These are phyloP conservation scores for Huntiella moniliformis DNA, from an alignment of 2,329 filamentous ascomycete species.

Conservation along the genomic window DNA sequence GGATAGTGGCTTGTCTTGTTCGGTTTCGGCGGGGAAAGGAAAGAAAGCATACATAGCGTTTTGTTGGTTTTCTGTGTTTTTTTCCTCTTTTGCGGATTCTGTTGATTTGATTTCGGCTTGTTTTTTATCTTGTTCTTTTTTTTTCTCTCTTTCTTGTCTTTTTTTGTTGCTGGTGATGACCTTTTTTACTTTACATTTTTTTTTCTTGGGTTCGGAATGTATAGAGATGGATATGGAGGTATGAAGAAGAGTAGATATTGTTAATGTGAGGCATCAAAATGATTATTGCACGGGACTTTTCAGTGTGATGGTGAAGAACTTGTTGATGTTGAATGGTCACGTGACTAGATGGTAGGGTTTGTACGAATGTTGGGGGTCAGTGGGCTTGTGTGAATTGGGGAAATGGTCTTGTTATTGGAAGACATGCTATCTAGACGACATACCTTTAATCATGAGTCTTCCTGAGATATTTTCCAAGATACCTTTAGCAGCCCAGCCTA, in stretches of 20 bases:
- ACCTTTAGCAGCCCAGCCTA: too few species aligned
- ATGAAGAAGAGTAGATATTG: neutral
- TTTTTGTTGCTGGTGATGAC: neutral
- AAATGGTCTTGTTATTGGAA: too few species aligned
- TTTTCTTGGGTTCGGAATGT: neutral
- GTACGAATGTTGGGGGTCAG: too few species aligned
- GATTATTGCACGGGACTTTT: too few species aligned
- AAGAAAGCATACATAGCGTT: constrained; percentile 5
- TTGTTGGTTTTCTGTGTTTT: constrained; percentile 14
- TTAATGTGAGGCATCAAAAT: neutral
- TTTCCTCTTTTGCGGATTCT: constrained; percentile 12
- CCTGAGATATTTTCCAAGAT: too few species aligned
- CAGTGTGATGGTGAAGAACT: too few species aligned
- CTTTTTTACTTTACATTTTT: neutral
- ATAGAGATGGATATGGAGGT: neutral
- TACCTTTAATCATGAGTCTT: too few species aligned
- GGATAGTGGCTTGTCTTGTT: neutral
- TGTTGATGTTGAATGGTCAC: too few species aligned
- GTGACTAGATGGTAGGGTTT: too few species aligned
- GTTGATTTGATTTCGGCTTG: constrained; percentile 1
- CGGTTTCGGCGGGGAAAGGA: neutral
- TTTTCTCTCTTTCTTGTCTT: constrained; percentile 2
- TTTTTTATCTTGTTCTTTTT: constrained; percentile 15
- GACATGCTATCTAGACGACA: too few species aligned
- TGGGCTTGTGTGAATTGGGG: too few species aligned